Base-by-base conservation (phyloP, 805 yeast species). In the Wickerhamiella azymoides region DNA sequence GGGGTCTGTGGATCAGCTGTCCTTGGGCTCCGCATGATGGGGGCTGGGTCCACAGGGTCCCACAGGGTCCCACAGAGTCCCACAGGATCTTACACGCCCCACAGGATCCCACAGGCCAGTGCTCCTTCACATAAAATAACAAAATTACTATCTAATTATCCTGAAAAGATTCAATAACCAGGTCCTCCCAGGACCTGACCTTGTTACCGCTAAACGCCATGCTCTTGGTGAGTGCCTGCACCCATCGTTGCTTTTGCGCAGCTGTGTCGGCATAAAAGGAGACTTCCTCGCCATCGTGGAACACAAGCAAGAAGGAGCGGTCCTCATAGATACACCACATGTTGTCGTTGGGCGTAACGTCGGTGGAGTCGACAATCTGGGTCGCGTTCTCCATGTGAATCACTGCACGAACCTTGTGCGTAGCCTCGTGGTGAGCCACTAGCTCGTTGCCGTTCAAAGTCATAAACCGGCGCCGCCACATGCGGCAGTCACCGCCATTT, bases 401-500 rank as follows among this genome's bases (percentile, higher is more conserved):
- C 51, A 75, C 74, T 10, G 92, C 83, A 49, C 84, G 68, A 0
- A 85, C 74, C 59, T 80, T 82, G 59, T 68, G 74, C 1, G 81
- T 69, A 25, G 69, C 68, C 52, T 84, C 94, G 55, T 82, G 80
- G 57, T 80, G 84, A 0, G 94, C 95, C 42, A 76, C 66, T 52
- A 88, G 65, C 32, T 78, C 76, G 13, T 77, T 71, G 0, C 89
- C 94, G 32, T 70, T 62, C 14, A 89, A 66, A 52, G 73, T 79
- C 66, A 80, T 88, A 64, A 64, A 85, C 48, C 96, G 68, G 50
- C 84, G 74, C 52, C 84, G 75, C 80, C 88, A 77, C 28, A 71
- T 68, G n/a, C 71, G 74, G 55, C 93, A 75, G 65, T 88, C 97
- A 5, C 96, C 96, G 19, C 97, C 97, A 56, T 84, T 88, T 63